A percentile compares a stretch with the other conserved stretches of the same genome.
Conservation (phyloP, 2,329 filamentous ascomycete genomes). For the Botrytis porri region DNA sequence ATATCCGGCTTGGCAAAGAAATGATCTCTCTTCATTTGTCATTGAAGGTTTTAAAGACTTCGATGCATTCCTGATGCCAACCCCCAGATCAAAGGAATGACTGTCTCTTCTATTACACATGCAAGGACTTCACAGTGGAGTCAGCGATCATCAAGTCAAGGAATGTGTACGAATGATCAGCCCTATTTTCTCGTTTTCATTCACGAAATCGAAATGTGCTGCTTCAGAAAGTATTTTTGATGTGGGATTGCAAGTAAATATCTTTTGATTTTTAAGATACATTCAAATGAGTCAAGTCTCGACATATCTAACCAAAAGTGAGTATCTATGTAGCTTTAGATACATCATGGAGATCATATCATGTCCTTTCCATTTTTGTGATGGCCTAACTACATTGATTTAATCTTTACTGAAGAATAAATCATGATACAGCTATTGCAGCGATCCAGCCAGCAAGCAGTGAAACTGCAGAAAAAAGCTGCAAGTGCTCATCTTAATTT, state of each 20-base stretch:
- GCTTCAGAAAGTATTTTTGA: neutral
- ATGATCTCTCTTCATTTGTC: neutral
- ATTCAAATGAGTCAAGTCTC: neutral
- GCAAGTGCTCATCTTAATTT: too few relatives aligned
- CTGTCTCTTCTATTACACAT: neutral
- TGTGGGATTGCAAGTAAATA: neutral
- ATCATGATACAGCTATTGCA: neutral
- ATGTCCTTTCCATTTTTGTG: neutral
- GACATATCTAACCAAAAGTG: neutral
- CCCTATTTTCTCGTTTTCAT: neutral
- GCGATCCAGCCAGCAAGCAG: neutral
- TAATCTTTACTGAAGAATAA: neutral
- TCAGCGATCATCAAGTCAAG: neutral
- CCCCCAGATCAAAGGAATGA: neutral
- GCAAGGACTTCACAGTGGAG: neutral
- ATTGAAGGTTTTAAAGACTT: neutral
- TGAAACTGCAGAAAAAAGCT: too few relatives aligned
- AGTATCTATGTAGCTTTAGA: neutral
- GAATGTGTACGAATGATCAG: neutral
- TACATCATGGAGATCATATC: neutral
- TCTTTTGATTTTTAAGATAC: neutral
- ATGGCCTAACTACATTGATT: neutral
- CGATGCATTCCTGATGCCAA: neutral
- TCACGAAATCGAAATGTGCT: neutral
- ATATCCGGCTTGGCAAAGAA: neutral